Conservation (phyloP, 768 basidiomycete species). For the Rhodotorula taiwanensis region DNA sequence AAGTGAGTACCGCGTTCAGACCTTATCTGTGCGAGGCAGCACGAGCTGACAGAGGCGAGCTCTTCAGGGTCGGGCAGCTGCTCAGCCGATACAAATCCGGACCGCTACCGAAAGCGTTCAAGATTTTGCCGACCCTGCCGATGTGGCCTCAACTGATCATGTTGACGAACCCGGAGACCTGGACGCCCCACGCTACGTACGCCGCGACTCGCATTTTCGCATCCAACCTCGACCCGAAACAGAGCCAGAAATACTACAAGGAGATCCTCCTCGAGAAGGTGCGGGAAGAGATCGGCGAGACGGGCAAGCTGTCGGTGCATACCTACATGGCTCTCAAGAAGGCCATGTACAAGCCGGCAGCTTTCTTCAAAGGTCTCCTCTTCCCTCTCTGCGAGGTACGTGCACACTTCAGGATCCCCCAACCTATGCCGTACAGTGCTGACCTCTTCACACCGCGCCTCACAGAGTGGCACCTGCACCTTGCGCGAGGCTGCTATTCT, state of each 20-base stretch:
- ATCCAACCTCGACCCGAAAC: conserved; percentile 90
- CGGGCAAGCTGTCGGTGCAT: conserved; percentile 78
- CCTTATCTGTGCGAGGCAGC: no score
- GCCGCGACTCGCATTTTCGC: conserved; percentile 93
- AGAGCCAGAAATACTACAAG: conserved; percentile 84
- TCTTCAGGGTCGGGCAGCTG: conserved; percentile 68
- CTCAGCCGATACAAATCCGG: conserved; percentile 87
- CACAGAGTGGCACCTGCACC: conserved; percentile 65
- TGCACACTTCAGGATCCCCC: no score
- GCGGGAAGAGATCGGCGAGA: conserved; percentile 74
- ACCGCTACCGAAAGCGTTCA: conserved; percentile 91
- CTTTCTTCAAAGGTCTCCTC: conserved; percentile 96
- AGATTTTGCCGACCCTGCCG: conserved; percentile 90
- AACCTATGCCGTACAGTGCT: background rate
- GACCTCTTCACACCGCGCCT: no score
- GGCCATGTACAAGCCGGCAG: conserved; percentile 88
- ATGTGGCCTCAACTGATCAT: conserved; percentile 94
- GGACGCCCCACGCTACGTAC: conserved; percentile 91
- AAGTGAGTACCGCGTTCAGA: no score
- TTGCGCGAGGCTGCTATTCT: conserved; percentile 91
- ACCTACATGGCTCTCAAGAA: conserved; percentile 89
- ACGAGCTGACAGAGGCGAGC: no score
- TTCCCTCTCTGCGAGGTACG: conserved; percentile 89
- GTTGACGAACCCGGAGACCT: conserved; percentile 81
- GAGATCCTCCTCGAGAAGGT: conserved; percentile 86